These are phyloP conservation scores for Pichia sp. DNA, from an alignment of 1,139 yeast species.

Conservation along the genomic window DNA sequence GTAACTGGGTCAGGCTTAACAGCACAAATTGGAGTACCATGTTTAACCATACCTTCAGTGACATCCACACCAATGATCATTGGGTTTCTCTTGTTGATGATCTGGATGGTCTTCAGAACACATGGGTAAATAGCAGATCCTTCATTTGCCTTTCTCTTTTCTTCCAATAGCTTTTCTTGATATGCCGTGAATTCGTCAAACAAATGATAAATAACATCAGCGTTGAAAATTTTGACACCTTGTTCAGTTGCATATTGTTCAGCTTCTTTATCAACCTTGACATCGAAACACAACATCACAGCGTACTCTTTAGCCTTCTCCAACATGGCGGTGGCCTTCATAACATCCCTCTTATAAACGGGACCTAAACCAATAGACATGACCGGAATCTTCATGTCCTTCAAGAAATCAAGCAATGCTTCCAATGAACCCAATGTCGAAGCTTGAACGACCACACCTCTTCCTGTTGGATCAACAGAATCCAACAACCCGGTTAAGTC, in stretches of 20 bases:
- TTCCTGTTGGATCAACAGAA: conserved; percentile 90
- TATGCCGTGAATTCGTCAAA: conserved; percentile 93
- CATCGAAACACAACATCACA: conserved; percentile 97
- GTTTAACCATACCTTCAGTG: conserved; percentile 78
- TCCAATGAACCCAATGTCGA: conserved; percentile 97
- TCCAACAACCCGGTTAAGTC: conserved; percentile 92
- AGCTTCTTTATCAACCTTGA: conserved; percentile 94
- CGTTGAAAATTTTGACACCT: conserved; percentile 85
- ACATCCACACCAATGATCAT: conserved; percentile 99
- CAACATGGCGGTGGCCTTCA: conserved; percentile 95
- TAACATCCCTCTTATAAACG: conserved; percentile 94
- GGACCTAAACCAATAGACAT: conserved; percentile 98
- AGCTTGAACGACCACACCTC: conserved; percentile 98
- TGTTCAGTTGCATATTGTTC: conserved; percentile 96
- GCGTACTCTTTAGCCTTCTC: conserved; percentile 96
- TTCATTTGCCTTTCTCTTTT: conserved; percentile 83
- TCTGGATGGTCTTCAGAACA: conserved; percentile 89
- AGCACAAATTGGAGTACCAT: conserved; percentile 95
- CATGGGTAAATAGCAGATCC: conserved; percentile 93
- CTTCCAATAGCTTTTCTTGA: conserved; percentile 81
- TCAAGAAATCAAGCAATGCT: conserved; percentile 93
- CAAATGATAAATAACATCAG: conserved; percentile 93
- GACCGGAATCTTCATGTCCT: conserved; percentile 98
- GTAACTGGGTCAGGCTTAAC: conserved; percentile 86
- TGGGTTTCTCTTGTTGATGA: conserved; percentile 97